Evolutionary conservation across 2,329 filamentous ascomycete genomes (phyloP).

Genomic region (Cladosporium oxysporum): DNA sequence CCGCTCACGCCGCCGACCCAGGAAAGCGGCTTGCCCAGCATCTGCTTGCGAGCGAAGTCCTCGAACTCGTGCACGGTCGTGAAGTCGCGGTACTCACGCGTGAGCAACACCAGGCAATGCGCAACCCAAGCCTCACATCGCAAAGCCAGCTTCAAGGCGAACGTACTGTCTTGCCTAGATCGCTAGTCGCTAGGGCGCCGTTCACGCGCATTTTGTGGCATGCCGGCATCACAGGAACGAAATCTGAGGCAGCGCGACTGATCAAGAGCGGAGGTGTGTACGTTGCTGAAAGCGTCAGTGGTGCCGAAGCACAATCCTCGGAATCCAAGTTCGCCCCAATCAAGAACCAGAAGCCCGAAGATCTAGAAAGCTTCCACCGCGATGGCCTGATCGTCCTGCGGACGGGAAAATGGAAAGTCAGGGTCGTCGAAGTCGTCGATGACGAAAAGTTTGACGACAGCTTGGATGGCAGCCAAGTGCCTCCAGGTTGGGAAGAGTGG

Average conservation of each 20-base stretch:
- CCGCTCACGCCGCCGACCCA: conserved; percentile 66
- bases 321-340: conserved; percentile 62
- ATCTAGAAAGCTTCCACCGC: conserved; percentile 61
- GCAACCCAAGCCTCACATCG: conserved; percentile 28
- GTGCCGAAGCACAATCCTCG: conserved; percentile 27
- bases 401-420: conserved; percentile 62
- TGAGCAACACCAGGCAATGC: conserved; percentile 53
- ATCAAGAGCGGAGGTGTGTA: conserved; percentile 39
- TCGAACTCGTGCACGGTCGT: conserved; percentile 75
- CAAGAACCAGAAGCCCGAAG: conserved; percentile 61
- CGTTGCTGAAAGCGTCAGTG: conserved; percentile 26
- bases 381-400: conserved; percentile 57
- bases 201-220: conserved; percentile 36
- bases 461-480: neutral
- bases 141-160: conserved; percentile 34
- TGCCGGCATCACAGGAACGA: conserved; percentile 35
- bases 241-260: conserved; percentile 34
- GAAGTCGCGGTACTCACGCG: conserved; percentile 65
- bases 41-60: conserved; percentile 76
- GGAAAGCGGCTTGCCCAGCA: conserved; percentile 79
- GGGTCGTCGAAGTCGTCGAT: conserved; percentile 56
- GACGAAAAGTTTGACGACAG: neutral
- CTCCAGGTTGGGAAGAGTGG: conserved; percentile 13
- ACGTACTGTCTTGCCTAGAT: conserved; percentile 32
- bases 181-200: conserved; percentile 30